phyloP scores from a whole-genome alignment of 129 eudicot genomes.

The Artemisia annua region DNA sequence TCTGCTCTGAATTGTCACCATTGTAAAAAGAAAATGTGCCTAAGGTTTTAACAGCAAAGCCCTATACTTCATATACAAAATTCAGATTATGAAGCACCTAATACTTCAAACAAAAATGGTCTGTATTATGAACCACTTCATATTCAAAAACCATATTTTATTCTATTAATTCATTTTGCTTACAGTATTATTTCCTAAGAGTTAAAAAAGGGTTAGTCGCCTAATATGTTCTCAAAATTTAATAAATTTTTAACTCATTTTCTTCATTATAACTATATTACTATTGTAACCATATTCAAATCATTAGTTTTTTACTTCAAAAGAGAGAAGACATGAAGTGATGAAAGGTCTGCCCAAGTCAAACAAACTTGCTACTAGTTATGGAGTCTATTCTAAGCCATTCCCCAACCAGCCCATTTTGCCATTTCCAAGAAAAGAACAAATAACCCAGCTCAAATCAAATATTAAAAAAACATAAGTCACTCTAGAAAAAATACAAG shows the following conservation, averaged over 20 bases:
- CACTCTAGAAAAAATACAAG: background rate
- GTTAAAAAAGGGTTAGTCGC: background rate
- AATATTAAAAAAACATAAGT: background rate
- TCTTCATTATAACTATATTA: background rate
- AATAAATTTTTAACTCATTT: background rate
- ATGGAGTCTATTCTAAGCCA: background rate
- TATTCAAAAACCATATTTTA: background rate
- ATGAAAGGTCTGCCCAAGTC: background rate
- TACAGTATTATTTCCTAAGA: background rate
- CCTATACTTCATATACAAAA: no score
- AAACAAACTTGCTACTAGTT: background rate
- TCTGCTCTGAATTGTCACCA: background rate
- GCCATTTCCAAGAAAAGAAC: background rate
- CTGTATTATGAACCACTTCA: no score
- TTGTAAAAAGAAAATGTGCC: background rate
- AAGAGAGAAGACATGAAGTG: background rate
- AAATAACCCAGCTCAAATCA: background rate
- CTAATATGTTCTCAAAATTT: background rate
- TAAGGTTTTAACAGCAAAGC: no score
- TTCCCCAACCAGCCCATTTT: background rate
- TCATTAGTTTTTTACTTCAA: background rate
- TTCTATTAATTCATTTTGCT: background rate
- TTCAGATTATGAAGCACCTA: background rate
- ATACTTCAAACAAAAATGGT: background rate
- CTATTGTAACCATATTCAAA: background rate